A percentile compares a stretch with the other conserved stretches of the same genome.
Evolutionary conservation across 2,329 filamentous ascomycete genomes (phyloP).

Genomic region (Drechslerella stenobrocha): DNA sequence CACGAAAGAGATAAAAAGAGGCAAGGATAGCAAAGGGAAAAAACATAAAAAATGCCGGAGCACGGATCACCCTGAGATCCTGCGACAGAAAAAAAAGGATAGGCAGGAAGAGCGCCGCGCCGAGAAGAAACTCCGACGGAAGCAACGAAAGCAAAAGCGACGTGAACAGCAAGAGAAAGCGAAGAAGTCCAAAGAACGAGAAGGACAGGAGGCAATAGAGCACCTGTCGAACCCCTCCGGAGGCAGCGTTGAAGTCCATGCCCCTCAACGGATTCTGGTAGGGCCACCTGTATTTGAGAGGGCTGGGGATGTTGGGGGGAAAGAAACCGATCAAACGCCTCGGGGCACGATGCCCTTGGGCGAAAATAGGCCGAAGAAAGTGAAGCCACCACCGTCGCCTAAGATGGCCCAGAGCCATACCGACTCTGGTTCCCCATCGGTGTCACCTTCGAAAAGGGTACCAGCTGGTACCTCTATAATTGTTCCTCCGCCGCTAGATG

Average conservation of each 20-base stretch:
- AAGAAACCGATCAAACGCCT: too few species aligned
- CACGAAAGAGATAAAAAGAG: neutral
- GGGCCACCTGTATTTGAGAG: too few species aligned
- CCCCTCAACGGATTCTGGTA: too few species aligned
- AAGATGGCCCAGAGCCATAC: neutral
- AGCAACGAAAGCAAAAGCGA: conserved; percentile 6
- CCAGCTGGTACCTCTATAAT: conserved; percentile 43
- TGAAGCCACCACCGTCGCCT: too few species aligned
- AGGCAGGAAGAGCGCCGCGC: neutral
- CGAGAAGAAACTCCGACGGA: conserved; percentile 7
- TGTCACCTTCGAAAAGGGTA: conserved; percentile 28
- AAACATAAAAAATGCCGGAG: neutral
- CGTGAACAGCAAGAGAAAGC: conserved; percentile 11
- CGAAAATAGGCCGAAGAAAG: too few species aligned
- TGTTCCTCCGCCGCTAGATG: conserved; percentile 34
- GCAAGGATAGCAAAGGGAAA: neutral
- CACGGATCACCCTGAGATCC: neutral
- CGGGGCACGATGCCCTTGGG: too few species aligned
- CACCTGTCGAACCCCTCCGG: too few species aligned
- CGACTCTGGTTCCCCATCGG: neutral
- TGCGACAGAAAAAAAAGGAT: conserved; percentile 10
- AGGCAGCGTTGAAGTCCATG: too few species aligned
- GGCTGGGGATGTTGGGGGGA: too few species aligned
- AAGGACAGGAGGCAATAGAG: too few species aligned
- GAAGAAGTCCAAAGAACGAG: too few species aligned